A percentile compares a stretch with the other conserved stretches of the same genome.
These are phyloP conservation scores for Asterionellopsis glacialis DNA, from an alignment of 108 stramenopile genomes.

Conservation along the genomic window DNA sequence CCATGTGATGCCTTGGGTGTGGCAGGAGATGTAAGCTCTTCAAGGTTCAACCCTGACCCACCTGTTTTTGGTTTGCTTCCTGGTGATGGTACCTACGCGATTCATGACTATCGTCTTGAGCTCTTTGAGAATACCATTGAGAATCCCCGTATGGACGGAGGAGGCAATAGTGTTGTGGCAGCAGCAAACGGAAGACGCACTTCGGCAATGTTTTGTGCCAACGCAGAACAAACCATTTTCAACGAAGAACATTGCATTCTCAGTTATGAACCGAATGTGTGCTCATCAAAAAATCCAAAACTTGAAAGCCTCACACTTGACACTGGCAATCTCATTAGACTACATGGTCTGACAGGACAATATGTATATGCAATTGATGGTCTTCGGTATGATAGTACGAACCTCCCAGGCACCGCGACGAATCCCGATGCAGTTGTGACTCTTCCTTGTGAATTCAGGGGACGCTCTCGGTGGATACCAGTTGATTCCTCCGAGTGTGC, in stretches of 20 bases:
- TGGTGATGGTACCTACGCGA: too few species aligned
- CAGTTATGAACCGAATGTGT: slow-evolving; percentile 20
- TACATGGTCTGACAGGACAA: neutral
- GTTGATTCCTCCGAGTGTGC: neutral
- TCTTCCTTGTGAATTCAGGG: slow-evolving; percentile 5
- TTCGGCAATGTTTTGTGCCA: slow-evolving; percentile 26
- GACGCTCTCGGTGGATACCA: neutral
- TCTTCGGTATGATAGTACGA: neutral
- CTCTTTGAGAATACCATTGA: slow-evolving; percentile 24
- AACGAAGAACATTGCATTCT: slow-evolving; percentile 50
- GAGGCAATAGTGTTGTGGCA: slow-evolving; percentile 6
- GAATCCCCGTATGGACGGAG: slow-evolving; percentile 24
- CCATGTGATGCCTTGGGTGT: too few species aligned
- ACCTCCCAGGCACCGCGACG: too few species aligned
- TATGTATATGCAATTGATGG: slow-evolving; percentile 4
- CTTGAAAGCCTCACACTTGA: too few species aligned
- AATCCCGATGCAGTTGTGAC: too few species aligned
- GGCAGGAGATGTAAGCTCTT: too few species aligned
- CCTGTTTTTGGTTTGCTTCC: too few species aligned
- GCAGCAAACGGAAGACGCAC: neutral
- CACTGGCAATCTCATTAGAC: too few species aligned
- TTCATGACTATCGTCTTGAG: slow-evolving; percentile 13
- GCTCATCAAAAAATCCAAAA: slow-evolving; percentile 5
- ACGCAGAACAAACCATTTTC: slow-evolving; percentile 35
- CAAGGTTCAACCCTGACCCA: too few species aligned